These are phyloP conservation scores for Fusarium duplospermum DNA, from an alignment of 2,329 filamentous ascomycete genomes.

Conservation along the genomic window DNA sequence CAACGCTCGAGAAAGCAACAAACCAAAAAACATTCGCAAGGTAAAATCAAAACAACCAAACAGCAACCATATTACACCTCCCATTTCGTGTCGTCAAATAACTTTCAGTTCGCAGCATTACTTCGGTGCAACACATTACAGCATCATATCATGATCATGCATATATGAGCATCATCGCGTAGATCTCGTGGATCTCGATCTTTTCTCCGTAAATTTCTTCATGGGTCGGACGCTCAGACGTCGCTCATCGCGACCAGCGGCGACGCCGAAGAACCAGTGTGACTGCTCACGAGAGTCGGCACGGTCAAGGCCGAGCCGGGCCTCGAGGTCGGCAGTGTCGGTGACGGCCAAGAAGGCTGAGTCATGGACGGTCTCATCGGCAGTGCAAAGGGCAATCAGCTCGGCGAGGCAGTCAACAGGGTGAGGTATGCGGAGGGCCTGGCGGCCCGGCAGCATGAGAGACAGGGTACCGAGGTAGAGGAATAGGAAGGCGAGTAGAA, in stretches of 20 bases:
- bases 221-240: constrained; percentile 58
- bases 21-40: constrained; percentile 5
- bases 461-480: constrained; percentile 76
- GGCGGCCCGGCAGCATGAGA: constrained; percentile 70
- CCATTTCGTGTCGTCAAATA: constrained; percentile 22
- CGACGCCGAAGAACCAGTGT: constrained; percentile 63
- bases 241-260: constrained; percentile 54
- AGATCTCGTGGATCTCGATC: constrained; percentile 40
- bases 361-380: constrained; percentile 78
- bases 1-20: constrained; percentile 16
- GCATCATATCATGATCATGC: constrained; percentile 18
- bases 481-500: constrained; percentile 77
- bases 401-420: constrained; percentile 78
- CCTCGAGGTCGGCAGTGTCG: constrained; percentile 76
- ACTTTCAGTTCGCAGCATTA: neutral
- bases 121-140: constrained; percentile 27
- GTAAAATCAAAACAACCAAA: constrained; percentile 4
- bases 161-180: constrained; percentile 38
- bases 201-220: constrained; percentile 59
- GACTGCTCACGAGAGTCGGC: constrained; percentile 59
- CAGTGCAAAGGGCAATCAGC: constrained; percentile 80
- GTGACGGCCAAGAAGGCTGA: constrained; percentile 76
- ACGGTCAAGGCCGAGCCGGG: constrained; percentile 70
- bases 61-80: neutral
- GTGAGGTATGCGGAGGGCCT: constrained; percentile 77